Evolutionary conservation across 192 early-diverging fungal species (phyloP), one percentile per base, ranked within the genome.

Genomic region (Borealophlyctis nickersoniae): DNA sequence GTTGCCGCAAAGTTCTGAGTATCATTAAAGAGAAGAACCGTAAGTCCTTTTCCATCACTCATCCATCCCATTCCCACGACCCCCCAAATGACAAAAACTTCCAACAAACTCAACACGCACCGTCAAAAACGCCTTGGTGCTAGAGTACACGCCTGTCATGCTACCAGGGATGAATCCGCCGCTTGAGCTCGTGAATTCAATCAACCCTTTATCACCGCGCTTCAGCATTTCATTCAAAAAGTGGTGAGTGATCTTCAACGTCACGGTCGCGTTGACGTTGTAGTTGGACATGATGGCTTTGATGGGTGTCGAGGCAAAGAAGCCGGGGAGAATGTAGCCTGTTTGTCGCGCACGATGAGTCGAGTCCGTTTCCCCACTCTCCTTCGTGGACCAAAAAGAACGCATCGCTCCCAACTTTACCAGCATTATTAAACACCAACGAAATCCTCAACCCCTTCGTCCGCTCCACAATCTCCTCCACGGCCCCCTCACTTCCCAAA

Each of bases 371-470:
- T 63, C 11, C 27, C 45, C 11, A 48, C 9, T 48, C 45, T 48
- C 9, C 45, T 48, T 11, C n/a, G 45, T n/a, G 45, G 45, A 48
- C n/a, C n/a, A n/a, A n/a, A n/a, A n/a, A n/a, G n/a, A n/a, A n/a
- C n/a, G n/a, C n/a, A n/a, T n/a, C n/a, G 5, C 4, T n/a, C n/a
- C n/a, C n/a, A n/a, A n/a, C n/a, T n/a, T 33, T 31, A 73, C 72
- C 82, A 36, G 83, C 83, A 53, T 85, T 85, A 67, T 84, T 86
- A 64, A 83, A 85, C 45, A 85, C 34, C 11, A 85, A 73, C 59
- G 74, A 68, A n/a, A 84, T 66, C 62, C 73, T 73, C 57, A 82
- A 67, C 35, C 73, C 77, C 11, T 70, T 30, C 11, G 80, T 83
- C 27, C 66, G 39, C 52, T 80, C 63, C 26, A 62, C 64, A 29